Base-by-base conservation (phyloP, 139 green algal species). In the Prasinococcaceae sp. region DNA sequence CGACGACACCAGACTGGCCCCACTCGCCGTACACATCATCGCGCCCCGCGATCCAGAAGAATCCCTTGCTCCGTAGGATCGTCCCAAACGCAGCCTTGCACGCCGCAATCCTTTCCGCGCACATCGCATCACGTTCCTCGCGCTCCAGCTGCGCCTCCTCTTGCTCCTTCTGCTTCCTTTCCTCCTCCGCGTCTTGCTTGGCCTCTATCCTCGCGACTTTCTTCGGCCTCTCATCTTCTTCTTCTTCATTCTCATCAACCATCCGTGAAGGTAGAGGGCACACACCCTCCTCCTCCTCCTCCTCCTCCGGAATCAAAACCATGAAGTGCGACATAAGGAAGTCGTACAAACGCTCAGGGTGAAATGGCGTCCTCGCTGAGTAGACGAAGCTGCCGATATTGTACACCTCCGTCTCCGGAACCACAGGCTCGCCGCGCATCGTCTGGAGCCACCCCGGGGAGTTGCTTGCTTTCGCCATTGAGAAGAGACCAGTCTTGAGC, bases 1-100 rank as follows among this genome's bases (percentile, higher is more conserved):
- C 93, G 76, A 93, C 80, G 63, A 90, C 80, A 10, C 85, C 85
- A 25, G 85, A 85, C 49, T 94, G 84, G 33, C 46, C 73, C 85
- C 84, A 94, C 62, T 90, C 93, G 75, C 82, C 87, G 17, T 81
- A 84, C 6, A 76, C 86, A 30, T 49, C 48, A 69, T 94, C 83
- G 50, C 55, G 75, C 69, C 83, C 76, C 46, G 72, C 74, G 25
- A 94, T 70, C 85, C 85, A 94, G 72, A 90, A 81, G 69, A 93
- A 94, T 35, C 85, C 85, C 74, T 94, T 94, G 58, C 66, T 83
- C 58, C 85, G 75, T 8, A 58, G 20, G 8, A 58, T 28, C 9
- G 53, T 23, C 24, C 49, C 49, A 17, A 57, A 46, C 10, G 10
- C 16, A 6, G 22, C 33, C 26, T 32, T 10, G 25, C 25, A 25